Evolutionary conservation across 2,329 filamentous ascomycete genomes (phyloP).

Genomic region (Trichophyton schoenleinii): DNA sequence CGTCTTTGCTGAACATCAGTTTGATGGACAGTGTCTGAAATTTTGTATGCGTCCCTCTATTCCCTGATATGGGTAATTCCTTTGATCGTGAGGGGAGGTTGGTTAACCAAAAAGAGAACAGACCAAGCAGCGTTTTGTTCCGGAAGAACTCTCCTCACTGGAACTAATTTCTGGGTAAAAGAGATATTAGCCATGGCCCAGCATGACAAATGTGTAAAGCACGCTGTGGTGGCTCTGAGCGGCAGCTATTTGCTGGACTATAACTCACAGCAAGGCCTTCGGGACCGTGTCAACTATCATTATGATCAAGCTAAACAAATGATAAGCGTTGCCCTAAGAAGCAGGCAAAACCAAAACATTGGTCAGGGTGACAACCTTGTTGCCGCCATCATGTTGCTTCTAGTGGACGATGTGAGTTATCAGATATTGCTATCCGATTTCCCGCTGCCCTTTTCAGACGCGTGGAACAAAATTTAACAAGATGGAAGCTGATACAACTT

Average conservation of each 20-base stretch:
- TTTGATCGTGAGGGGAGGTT: background rate
- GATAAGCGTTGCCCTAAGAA: background rate
- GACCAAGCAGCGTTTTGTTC: conserved; percentile 8
- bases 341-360: background rate
- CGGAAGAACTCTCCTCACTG: conserved; percentile 8
- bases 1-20: background rate
- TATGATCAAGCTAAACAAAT: background rate
- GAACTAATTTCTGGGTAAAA: conserved; percentile 9
- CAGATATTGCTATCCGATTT: background rate
- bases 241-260: conserved; percentile 12
- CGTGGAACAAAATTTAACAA: background rate
- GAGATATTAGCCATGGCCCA: conserved; percentile 10
- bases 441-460: background rate
- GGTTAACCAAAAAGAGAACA: background rate
- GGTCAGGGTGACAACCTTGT: background rate
- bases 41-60: background rate
- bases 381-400: background rate
- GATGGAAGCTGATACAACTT: background rate
- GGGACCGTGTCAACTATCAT: background rate
- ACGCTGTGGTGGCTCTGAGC: conserved; percentile 9
- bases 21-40: background rate
- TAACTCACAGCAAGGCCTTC: background rate
- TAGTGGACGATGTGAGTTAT: conserved; percentile 5
- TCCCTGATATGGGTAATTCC: background rate
- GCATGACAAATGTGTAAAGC: conserved; percentile 5